Evolutionary conservation across 257 asterid species (phyloP).

Genomic region (Petunia axillaris): DNA sequence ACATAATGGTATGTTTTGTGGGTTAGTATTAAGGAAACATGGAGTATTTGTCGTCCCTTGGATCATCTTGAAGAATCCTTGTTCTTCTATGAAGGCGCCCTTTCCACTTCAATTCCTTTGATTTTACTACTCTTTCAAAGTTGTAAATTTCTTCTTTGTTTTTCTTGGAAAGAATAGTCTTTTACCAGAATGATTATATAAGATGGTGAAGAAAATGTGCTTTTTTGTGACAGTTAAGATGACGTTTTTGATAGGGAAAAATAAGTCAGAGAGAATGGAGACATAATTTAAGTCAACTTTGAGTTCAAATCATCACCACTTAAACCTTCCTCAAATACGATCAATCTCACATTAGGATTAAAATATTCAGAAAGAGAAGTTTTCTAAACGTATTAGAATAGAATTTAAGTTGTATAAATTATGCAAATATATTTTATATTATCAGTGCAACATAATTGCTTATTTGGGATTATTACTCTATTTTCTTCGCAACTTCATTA

Average conservation of each 20-base stretch:
- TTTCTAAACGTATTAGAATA: slow-evolving; percentile 16
- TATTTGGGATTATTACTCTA: no score
- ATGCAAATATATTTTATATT: no score
- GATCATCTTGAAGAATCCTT: slow-evolving; percentile 36
- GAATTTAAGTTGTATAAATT: neutral
- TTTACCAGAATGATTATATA: slow-evolving; percentile 2
- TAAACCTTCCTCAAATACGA: slow-evolving; percentile 61
- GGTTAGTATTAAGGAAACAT: slow-evolving; percentile 45
- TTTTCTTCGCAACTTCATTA: no score
- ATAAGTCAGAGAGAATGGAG: neutral
- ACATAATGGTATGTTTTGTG: slow-evolving; percentile 41
- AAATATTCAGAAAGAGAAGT: neutral
- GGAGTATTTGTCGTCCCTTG: slow-evolving; percentile 34
- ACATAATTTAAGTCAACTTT: slow-evolving; percentile 54
- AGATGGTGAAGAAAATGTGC: neutral
- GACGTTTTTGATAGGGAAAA: neutral
- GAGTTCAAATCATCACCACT: slow-evolving; percentile 56
- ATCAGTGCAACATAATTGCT: no score
- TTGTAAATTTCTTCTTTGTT: neutral
- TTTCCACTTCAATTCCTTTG: no score
- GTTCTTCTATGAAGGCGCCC: no score
- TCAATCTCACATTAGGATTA: slow-evolving; percentile 49
- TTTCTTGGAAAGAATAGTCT: neutral
- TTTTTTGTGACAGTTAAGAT: neutral
- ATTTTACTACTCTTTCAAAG: neutral